A percentile compares a stretch with the other conserved stretches of the same genome.
phyloP scores from a whole-genome alignment of 1,284 basidiomycete genomes.

The Wallemia mellicola region DNA sequence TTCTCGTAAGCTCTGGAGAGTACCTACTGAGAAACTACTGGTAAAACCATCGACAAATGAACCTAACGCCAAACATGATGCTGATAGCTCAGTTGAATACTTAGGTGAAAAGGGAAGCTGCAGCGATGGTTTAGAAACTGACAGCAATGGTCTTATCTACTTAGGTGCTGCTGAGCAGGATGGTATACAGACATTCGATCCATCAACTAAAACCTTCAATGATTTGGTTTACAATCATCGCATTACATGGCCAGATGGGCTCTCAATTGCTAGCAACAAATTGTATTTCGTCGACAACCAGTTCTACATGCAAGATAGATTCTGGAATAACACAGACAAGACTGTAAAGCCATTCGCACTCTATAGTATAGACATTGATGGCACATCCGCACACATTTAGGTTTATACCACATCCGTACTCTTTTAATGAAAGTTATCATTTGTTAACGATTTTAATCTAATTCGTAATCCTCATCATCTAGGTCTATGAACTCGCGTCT shows the following conservation, averaged over 20 bases:
- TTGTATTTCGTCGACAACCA: constrained; percentile 5
- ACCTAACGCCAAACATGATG: constrained; percentile 2
- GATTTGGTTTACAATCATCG: constrained; percentile 4
- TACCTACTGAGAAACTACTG: constrained; percentile 5
- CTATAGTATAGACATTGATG: constrained; percentile 3
- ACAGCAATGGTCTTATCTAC: constrained; percentile 4
- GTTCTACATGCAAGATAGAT: constrained; percentile 2
- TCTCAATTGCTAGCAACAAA: constrained; percentile 3
- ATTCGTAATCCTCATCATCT: not conserved
- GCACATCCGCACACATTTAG: constrained; percentile 1
- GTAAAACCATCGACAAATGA: constrained; percentile 1
- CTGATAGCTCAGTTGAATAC: constrained; percentile 3
- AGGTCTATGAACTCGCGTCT: not conserved
- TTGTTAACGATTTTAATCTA: not conserved
- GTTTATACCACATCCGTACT: too few species aligned
- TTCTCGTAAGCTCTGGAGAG: constrained; percentile 2
- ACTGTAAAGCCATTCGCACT: constrained; percentile 4
- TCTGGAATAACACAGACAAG: constrained; percentile 5
- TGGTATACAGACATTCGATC: constrained; percentile 4
- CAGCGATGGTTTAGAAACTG: constrained; percentile 5
- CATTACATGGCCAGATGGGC: constrained; percentile 4
- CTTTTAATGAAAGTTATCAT: too few species aligned
- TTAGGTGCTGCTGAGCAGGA: constrained; percentile 4
- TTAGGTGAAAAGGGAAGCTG: constrained; percentile 3
- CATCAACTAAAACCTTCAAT: not conserved